phyloP scores from a whole-genome alignment of 305 asterid species.

The Fraxinus latifolia region DNA sequence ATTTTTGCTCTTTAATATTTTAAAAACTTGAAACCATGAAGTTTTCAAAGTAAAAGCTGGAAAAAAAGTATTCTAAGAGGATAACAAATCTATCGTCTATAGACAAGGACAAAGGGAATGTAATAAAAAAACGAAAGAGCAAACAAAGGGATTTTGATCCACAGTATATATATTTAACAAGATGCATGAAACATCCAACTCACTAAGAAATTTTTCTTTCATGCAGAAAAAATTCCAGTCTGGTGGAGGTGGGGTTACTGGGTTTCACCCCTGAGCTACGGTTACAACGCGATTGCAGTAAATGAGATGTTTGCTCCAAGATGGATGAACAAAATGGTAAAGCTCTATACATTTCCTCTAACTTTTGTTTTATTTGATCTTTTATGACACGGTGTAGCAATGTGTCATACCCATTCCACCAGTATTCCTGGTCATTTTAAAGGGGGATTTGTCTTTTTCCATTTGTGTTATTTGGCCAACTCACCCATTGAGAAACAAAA shows the following conservation, averaged over 20 bases:
- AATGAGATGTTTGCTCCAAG: conserved; percentile 52
- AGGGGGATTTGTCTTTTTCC: background rate
- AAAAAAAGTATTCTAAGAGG: background rate
- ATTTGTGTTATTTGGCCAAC: background rate
- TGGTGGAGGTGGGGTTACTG: conserved; percentile 62
- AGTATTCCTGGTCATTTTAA: background rate
- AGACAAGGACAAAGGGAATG: background rate
- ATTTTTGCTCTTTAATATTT: background rate
- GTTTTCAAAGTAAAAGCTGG: background rate
- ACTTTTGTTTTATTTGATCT: conserved; percentile 1
- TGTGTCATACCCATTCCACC: background rate
- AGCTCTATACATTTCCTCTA: background rate
- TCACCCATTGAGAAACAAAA: background rate
- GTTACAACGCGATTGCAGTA: conserved; percentile 41
- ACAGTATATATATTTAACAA: background rate
- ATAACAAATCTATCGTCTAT: background rate
- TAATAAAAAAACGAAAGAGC: background rate
- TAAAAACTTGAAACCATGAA: background rate
- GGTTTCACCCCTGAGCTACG: conserved; percentile 47
- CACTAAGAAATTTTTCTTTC: background rate
- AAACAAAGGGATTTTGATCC: background rate
- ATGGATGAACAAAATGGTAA: conserved; percentile 43
- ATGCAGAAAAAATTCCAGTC: conserved; percentile 39
- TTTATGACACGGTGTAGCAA: conserved; percentile 13
- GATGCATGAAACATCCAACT: background rate